phyloP scores from a whole-genome alignment of 1,284 basidiomycete genomes.

The Malassezia pachydermatis region DNA sequence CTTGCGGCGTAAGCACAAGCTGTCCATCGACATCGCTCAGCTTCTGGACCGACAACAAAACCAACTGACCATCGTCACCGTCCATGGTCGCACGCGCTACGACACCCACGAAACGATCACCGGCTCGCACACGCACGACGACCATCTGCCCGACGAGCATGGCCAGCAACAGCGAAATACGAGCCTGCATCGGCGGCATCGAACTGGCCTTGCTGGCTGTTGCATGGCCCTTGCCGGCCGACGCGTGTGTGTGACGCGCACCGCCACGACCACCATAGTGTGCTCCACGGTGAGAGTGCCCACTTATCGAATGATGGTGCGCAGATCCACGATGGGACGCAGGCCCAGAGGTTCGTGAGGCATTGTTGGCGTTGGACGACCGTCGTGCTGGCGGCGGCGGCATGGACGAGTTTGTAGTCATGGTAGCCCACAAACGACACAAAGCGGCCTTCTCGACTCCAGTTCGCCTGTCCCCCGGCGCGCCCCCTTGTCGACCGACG shows the following conservation, averaged over 20 bases:
- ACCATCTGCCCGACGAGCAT: constrained; percentile 20
- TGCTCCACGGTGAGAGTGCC: background rate
- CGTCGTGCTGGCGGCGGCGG: background rate
- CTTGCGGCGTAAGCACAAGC: background rate
- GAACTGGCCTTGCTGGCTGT: background rate
- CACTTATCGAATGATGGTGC: background rate
- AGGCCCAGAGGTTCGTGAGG: background rate
- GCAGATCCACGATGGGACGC: background rate
- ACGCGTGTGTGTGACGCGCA: background rate
- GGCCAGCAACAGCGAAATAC: background rate
- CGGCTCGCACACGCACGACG: constrained; percentile 27
- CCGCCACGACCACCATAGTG: background rate
- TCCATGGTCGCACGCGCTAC: constrained; percentile 31
- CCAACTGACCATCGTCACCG: constrained; percentile 27
- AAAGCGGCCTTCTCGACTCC: too few relatives aligned
- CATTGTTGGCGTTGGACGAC: background rate
- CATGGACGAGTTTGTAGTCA: background rate
- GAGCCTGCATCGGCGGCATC: background rate
- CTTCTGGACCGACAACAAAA: constrained; percentile 28
- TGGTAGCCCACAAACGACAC: background rate
- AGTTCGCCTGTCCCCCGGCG: too few relatives aligned
- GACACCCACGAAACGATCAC: constrained; percentile 36
- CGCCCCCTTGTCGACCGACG: background rate
- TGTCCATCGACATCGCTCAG: background rate
- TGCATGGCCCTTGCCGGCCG: background rate